phyloP scores from a whole-genome alignment of 2,329 filamentous ascomycete species.

The Penicillium freii region DNA sequence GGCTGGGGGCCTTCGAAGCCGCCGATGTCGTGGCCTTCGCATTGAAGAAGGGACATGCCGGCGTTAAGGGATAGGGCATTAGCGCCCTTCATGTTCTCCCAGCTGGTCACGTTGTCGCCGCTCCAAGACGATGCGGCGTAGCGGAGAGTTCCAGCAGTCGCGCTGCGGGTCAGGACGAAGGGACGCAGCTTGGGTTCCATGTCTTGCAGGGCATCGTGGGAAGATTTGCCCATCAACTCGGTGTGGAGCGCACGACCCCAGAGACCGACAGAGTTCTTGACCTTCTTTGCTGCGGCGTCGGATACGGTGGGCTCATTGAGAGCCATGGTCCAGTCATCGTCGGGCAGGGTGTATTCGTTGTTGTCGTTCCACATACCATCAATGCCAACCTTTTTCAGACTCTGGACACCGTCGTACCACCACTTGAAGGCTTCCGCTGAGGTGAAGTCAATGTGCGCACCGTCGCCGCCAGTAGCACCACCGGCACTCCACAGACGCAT shows the following conservation, averaged over 20 bases:
- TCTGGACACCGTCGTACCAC: conserved; percentile 68
- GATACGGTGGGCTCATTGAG: conserved; percentile 49
- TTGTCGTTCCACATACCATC: conserved; percentile 79
- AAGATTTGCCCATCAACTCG: conserved; percentile 69
- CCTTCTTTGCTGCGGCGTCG: conserved; percentile 38
- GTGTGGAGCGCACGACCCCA: conserved; percentile 70
- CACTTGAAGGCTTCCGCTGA: conserved; percentile 65
- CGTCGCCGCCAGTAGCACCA: conserved; percentile 67
- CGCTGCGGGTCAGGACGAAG: conserved; percentile 68
- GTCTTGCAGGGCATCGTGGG: conserved; percentile 64
- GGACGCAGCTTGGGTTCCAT: conserved; percentile 60
- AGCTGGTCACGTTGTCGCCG: conserved; percentile 72
- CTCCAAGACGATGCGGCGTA: conserved; percentile 73
- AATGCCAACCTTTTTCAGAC: conserved; percentile 62
- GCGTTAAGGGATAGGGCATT: conserved; percentile 68
- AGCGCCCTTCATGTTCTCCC: conserved; percentile 69
- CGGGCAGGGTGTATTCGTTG: conserved; percentile 68
- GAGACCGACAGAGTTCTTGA: conserved; percentile 58
- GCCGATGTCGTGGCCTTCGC: conserved; percentile 71
- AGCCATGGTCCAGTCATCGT: conserved; percentile 64
- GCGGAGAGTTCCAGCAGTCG: conserved; percentile 66
- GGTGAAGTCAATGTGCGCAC: conserved; percentile 72
- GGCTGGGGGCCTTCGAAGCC: conserved; percentile 71
- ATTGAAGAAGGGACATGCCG: conserved; percentile 64
- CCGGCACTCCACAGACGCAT: conserved; percentile 70